Evolutionary conservation across 768 basidiomycete species (phyloP).

Genomic region (Calocybe indica): DNA sequence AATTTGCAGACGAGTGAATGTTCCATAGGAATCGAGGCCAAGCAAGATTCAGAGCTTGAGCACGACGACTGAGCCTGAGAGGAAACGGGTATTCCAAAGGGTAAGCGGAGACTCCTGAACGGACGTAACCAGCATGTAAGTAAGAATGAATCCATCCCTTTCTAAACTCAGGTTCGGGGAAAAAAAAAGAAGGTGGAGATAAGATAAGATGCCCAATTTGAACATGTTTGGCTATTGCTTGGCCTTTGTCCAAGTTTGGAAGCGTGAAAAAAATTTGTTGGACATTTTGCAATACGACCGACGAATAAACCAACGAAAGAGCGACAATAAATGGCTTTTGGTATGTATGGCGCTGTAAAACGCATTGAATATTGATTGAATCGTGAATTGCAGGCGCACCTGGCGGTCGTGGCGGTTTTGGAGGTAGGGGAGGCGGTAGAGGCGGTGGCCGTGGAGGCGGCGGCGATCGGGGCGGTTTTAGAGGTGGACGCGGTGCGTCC

Average conservation of each 20-base stretch:
- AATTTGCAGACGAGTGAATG: no score
- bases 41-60: no score
- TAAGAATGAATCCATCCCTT: not conserved
- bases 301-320: constrained; percentile 3
- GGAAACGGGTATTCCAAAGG: no score
- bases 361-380: not conserved
- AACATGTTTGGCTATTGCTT: constrained; percentile 6
- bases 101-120: no score
- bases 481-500: constrained; percentile 29
- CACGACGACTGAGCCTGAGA: no score
- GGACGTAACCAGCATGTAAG: no score
- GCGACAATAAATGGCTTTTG: constrained; percentile 19
- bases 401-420: constrained; percentile 75
- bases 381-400: constrained; percentile 34
- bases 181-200: not conserved
- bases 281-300: constrained; percentile 4
- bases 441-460: constrained; percentile 33
- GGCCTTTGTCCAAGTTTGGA: constrained; percentile 8
- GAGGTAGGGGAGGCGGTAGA: constrained; percentile 29
- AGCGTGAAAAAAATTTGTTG: constrained; percentile 14
- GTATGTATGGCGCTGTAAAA: constrained; percentile 4
- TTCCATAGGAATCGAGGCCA: no score
- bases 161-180: not conserved
- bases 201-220: constrained; percentile 8
- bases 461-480: constrained; percentile 28